Conservation (phyloP, 495 filamentous ascomycete genomes). For the Penicillium malachiteum region DNA sequence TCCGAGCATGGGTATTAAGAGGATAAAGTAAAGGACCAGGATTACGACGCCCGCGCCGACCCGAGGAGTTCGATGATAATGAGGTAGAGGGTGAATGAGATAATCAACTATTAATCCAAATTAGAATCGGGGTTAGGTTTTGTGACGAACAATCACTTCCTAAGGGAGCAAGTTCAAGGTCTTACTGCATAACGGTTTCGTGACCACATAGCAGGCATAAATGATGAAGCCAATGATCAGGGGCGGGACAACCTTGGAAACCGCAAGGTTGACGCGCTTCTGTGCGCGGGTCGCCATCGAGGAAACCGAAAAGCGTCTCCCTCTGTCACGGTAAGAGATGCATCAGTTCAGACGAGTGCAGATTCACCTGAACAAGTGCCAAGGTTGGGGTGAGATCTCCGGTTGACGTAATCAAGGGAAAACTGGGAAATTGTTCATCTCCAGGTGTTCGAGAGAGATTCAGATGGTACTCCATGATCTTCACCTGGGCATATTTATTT, state of each 20-base stretch:
- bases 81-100: slow-evolving; percentile 53
- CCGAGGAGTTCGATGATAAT: slow-evolving; percentile 39
- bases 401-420: slow-evolving; percentile 7
- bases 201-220: slow-evolving; percentile 63
- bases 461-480: too few relatives aligned
- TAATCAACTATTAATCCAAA: slow-evolving; percentile 54
- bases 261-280: slow-evolving; percentile 50
- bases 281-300: slow-evolving; percentile 23
- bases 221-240: slow-evolving; percentile 56
- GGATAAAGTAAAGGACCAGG: slow-evolving; percentile 66
- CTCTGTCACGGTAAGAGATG: slow-evolving; percentile 8
- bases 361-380: neutral
- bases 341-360: neutral
- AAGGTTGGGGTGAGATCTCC: slow-evolving; percentile 1
- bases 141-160: neutral
- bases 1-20: slow-evolving; percentile 62
- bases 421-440: slow-evolving; percentile 1
- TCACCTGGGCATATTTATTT: too few relatives aligned
- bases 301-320: neutral
- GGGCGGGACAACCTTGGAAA: slow-evolving; percentile 57
- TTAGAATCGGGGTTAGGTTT: neutral
- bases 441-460: neutral
- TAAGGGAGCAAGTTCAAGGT: neutral
- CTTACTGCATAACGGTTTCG: slow-evolving; percentile 57
- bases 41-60: slow-evolving; percentile 63